These are phyloP conservation scores for Neofusicoccum sp. DNA, from an alignment of 2,329 filamentous ascomycete genomes.

Conservation along the genomic window DNA sequence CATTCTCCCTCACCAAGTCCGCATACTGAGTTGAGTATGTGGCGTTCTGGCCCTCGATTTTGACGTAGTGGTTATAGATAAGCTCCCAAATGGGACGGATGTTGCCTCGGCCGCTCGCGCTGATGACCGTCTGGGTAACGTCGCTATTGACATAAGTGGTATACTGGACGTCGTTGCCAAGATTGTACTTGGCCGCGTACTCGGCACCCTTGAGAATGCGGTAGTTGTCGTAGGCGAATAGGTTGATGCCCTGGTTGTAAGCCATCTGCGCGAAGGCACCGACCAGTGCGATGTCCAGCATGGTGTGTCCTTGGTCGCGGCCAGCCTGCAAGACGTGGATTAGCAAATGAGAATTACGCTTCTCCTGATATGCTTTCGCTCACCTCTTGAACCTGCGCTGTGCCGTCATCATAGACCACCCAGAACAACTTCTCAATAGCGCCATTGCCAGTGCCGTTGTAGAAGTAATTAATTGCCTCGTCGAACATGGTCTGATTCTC, in stretches of 20 bases:
- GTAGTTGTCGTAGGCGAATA: conserved; percentile 37
- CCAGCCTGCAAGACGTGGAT: conserved; percentile 45
- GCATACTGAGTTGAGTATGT: conserved; percentile 37
- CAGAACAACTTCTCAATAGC: conserved; percentile 35
- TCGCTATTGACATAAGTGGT: conserved; percentile 40
- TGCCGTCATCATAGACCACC: conserved; percentile 13
- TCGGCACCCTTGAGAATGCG: conserved; percentile 39
- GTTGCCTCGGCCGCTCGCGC: conserved; percentile 30
- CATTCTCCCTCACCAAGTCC: conserved; percentile 35
- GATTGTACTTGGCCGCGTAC: conserved; percentile 44
- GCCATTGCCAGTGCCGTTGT: conserved; percentile 40
- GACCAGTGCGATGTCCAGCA: conserved; percentile 40
- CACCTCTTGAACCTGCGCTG: conserved; percentile 7
- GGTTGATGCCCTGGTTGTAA: conserved; percentile 44
- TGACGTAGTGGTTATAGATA: conserved; percentile 38
- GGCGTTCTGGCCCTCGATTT: conserved; percentile 38
- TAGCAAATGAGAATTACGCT: no score
- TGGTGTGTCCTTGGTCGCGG: conserved; percentile 47
- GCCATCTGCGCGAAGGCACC: conserved; percentile 44
- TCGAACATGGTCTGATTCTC: conserved; percentile 45
- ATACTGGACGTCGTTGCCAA: conserved; percentile 44
- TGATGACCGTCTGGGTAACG: conserved; percentile 38
- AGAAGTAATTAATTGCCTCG: conserved; percentile 42
- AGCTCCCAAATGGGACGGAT: conserved; percentile 42
- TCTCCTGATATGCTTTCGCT: conserved; percentile 28